Base-by-base conservation (phyloP, 2,329 filamentous ascomycete species). In the Fusarium sulawesiense region DNA sequence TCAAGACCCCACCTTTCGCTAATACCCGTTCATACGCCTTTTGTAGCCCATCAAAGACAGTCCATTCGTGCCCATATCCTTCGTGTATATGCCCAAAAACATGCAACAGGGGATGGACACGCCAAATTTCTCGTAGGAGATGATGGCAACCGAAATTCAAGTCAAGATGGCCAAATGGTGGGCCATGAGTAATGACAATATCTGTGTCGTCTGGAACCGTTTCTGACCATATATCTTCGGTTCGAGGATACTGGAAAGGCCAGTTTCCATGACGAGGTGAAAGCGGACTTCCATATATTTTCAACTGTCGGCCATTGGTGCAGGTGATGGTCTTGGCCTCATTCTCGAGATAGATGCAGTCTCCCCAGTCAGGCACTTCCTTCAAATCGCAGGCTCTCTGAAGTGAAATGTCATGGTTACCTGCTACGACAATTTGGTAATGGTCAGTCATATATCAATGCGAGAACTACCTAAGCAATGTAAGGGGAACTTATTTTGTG, bases 61-160 rank as follows among this genome's bases (percentile, higher is more conserved):
- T 41, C 55, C 60, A 64, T 50, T 82, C 79, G 18, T 68, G 65
- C 2, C 80, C 80, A 11, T 75, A 70, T 1, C 83, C 88, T 67
- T 88, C 86, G 76, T 93, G 90, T 21, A 91, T 85, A 77, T 93
- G 91, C 1, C 91, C 91, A 73, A 88, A 92, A 9, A 92, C 82
- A 46, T 87, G 86, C 46, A 93, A 79, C 56, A 81, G 79, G 4
- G 91, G 91, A 25, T 86, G 82, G 3, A 88, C 83, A 4, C 83
- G 79, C 81, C 84, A 85, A 27, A 92, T 75, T 4, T 84, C 82
- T 51, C 79, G 76, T 8, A 84, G 78, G 0, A 83, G 66, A 41
- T 75, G 58, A 12, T 50, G 7, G 34, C 78, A 82, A 2, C 80
- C 78, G 34, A 34, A 75, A 68, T 1, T 75, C 10, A 79, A 68